Base-by-base conservation (phyloP, 2,329 filamentous ascomycete species). In the Fusarium piperis region DNA sequence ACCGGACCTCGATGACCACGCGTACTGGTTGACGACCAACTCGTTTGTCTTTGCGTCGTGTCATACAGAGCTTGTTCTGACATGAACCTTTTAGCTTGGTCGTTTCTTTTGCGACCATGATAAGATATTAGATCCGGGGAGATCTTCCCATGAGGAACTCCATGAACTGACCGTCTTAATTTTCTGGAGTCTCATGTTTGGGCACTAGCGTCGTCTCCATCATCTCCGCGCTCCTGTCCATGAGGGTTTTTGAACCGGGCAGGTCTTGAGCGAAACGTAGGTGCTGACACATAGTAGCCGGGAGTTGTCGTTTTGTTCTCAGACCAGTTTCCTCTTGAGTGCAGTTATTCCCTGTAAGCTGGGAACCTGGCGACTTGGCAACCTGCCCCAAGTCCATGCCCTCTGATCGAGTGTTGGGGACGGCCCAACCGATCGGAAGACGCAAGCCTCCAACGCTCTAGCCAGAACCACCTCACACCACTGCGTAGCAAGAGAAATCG, bases 101-200 rank as follows among this genome's bases (percentile, higher is more conserved):
- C 16, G 33, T 30, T 62, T 57, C 35, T 35, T 53, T 64, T 35
- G 38, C 60, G 60, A 65, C 58, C 41, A 28, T 44, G 70, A 67
- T 72, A 67, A 56, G 59, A 62, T 58, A 56, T 46, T 46, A 65
- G 69, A 71, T 71, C 59, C 41, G 61, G 39, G 66, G 48, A 64
- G 65, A 72, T 72, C 65, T 70, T 62, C 62, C 70, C 65, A 48
- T n/a, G 32, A 55, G 61, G 20, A n/a, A 30, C 48, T 70, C 53
- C 65, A 72, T 72, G 65, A 72, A 52, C 53, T 53, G 39, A 59
- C 33, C 18, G 1, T 56, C 16, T 44, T n/a, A 44, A 16, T 13
- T 53, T 48, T 44, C 8, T 39, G 16, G n/a, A 39, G 48, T 62
- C 35, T 62, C 26, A 56, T 55, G 48, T 33, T 56, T 44, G 28